phyloP scores from a whole-genome alignment of 2,329 filamentous ascomycete species.

The Fusarium nurragi region DNA sequence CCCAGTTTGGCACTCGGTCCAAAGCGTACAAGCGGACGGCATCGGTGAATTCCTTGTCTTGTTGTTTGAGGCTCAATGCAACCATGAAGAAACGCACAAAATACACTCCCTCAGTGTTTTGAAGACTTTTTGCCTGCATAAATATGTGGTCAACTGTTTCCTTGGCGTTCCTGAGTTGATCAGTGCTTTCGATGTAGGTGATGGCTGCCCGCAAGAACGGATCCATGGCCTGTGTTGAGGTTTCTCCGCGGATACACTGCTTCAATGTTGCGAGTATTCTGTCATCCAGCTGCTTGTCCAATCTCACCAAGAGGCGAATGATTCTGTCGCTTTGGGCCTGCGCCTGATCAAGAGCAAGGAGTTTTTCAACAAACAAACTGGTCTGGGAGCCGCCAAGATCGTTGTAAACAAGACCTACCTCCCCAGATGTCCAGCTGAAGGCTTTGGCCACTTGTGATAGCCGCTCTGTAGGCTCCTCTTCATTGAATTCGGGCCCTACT shows the following conservation, averaged over 20 bases:
- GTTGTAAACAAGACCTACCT: conserved; percentile 58
- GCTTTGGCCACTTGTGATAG: conserved; percentile 47
- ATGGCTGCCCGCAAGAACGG: conserved; percentile 68
- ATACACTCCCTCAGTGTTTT: conserved; percentile 58
- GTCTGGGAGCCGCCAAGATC: conserved; percentile 45
- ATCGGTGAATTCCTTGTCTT: conserved; percentile 39
- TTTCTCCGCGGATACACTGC: conserved; percentile 60
- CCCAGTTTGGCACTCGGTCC: conserved; percentile 56
- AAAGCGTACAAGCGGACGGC: conserved; percentile 39
- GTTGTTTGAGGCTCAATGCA: conserved; percentile 44
- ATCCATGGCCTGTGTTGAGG: conserved; percentile 54
- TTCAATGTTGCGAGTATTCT: conserved; percentile 64
- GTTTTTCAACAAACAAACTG: conserved; percentile 71
- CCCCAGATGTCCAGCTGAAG: conserved; percentile 57
- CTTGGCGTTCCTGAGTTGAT: conserved; percentile 47
- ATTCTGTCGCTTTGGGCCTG: conserved; percentile 62
- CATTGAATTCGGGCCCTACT: conserved; percentile 49
- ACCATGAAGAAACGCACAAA: conserved; percentile 58
- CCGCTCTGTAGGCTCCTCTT: conserved; percentile 54
- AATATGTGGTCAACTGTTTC: conserved; percentile 56
- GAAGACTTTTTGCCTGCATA: conserved; percentile 55
- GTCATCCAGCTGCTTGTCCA: conserved; percentile 60
- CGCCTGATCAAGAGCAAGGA: conserved; percentile 71
- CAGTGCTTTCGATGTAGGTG: conserved; percentile 60
- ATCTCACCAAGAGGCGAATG: conserved; percentile 64